Conservation (phyloP, 768 basidiomycete species). For the Pulveroboletus sp. region DNA sequence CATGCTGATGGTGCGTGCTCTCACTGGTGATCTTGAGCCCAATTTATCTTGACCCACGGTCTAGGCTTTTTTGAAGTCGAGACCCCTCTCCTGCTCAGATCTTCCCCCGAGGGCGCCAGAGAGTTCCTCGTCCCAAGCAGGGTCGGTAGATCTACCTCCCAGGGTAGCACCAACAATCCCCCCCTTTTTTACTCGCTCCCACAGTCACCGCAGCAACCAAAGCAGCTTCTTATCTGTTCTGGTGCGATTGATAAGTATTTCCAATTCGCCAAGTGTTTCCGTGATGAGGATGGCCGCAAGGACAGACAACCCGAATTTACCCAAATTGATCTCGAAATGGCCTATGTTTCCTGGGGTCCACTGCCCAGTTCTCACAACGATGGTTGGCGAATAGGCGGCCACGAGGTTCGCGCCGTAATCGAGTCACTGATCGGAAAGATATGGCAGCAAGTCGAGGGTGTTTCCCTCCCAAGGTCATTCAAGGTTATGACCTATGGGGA, state of each 20-base stretch:
- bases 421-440: slow-evolving; percentile 70
- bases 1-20: slow-evolving; percentile 60
- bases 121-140: slow-evolving; percentile 91
- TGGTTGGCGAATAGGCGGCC: slow-evolving; percentile 81
- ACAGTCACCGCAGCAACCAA: slow-evolving; percentile 95
- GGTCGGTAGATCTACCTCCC: slow-evolving; percentile 31
- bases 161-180: slow-evolving; percentile 15
- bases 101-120: slow-evolving; percentile 90
- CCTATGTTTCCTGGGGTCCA: slow-evolving; percentile 80
- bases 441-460: slow-evolving; percentile 67
- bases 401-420: slow-evolving; percentile 72
- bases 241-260: slow-evolving; percentile 88
- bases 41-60: slow-evolving; percentile 5
- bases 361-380: slow-evolving; percentile 21
- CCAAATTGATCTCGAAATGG: slow-evolving; percentile 96
- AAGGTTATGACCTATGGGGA: slow-evolving; percentile 83
- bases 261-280: slow-evolving; percentile 91
- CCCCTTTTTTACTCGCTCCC: slow-evolving; percentile 81
- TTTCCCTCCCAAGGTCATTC: slow-evolving; percentile 60
- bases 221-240: slow-evolving; percentile 87
- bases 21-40: slow-evolving; percentile 3
- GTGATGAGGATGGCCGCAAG: slow-evolving; percentile 92
- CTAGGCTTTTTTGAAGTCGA: slow-evolving; percentile 90
- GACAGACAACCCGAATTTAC: slow-evolving; percentile 98
- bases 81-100: slow-evolving; percentile 85